Base-by-base conservation (phyloP, 2,329 filamentous ascomycete genomes). In the Sphaerulina populicola region DNA sequence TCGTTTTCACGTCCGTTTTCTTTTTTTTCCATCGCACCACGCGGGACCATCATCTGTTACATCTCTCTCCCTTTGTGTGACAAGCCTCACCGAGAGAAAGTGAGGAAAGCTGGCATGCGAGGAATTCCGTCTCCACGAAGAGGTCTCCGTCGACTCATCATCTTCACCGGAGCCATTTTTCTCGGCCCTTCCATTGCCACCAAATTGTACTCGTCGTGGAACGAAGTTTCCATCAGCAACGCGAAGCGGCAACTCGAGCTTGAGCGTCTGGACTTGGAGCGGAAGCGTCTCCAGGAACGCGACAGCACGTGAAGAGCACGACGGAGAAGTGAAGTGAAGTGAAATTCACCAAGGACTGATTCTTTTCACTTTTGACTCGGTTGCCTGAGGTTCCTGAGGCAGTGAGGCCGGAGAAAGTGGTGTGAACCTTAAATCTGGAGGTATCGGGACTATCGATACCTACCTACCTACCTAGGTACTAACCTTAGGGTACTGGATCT, bases 191-290 rank as follows among this genome's bases (percentile, higher is more conserved):
- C 47, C 8, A 42, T 53, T 15, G 37, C 29, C 8, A 31, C 47
- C 9, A 53, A 50, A 15, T 36, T 50, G 23, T 53, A 53, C 43
- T 38, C 42, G 4, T 44, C 47, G 30, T 53, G 47, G 41, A 50
- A 33, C 18, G 46, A 53, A 4, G 21, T 53, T 30, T 45, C 47
- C 2, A 40, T 53, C 30, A 53, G 51, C 46, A 45, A 42, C 42
- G 51, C 47, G n/a, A 49, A 46, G 18, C 51, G 51, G 18, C 37
- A 47, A 40, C 41, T 49, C 10, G 51, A 53, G 23, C 33, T 49
- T 30, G 51, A 53, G 18, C 42, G 51, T 11, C 39, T 53, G 15
- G 43, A 47, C 15, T 38, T 45, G 11, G 51, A 53, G 29, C 15
- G 45, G 12, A 42, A 37, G 39, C 38, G 33, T 11, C 42, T 36